Evolutionary conservation across 2,329 filamentous ascomycete species (phyloP), one percentile per base, ranked within the genome.

Genomic region (Plenodomus tracheiphilus): DNA sequence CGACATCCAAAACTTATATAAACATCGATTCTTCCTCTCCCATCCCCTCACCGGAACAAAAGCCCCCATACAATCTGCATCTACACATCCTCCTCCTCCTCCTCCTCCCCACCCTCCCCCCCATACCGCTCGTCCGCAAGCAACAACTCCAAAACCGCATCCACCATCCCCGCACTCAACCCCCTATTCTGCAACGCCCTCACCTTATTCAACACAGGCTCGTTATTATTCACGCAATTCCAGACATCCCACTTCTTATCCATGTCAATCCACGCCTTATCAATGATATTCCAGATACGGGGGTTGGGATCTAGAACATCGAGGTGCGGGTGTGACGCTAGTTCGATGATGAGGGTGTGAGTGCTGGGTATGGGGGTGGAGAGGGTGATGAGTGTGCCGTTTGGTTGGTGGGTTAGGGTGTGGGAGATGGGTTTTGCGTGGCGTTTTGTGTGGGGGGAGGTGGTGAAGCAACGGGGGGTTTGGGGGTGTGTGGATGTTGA

Each of bases 121-220:
- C 56, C 56, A 60, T 67, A 68, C 48, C 69, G 49, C 46, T 58
- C 57, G 51, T 73, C 70, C 39, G 70, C 70, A 10, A 71, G 41
- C 50, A 73, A 47, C 36, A 71, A 36, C 54, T 73, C 70, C 36
- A 71, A 41, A 15, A 73, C 51, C 4, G 68, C 66, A 56, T 69
- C 66, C 38, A 70, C 40, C 49, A 72, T 46, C 40, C 62, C 61
- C 43, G 55, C 44, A 41, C 64, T 46, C 25, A 71, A 15, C 0
- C 56, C 60, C 39, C 65, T 59, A 11, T 62, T 65, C 40, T 65
- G 59, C 44, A 73, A 38, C 34, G 62, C 62, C 17, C 61, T 43
- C 10, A 72, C 61, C 43, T 66, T 68, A 16, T 62, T 65, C 16
- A 62, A 39, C 18, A 69, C 56, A 1, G 68, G 54, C 46, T 71